Evolutionary conservation across 257 asterid species (phyloP), one percentile per base, ranked within the genome.

Genomic region (Lycium barbarum): DNA sequence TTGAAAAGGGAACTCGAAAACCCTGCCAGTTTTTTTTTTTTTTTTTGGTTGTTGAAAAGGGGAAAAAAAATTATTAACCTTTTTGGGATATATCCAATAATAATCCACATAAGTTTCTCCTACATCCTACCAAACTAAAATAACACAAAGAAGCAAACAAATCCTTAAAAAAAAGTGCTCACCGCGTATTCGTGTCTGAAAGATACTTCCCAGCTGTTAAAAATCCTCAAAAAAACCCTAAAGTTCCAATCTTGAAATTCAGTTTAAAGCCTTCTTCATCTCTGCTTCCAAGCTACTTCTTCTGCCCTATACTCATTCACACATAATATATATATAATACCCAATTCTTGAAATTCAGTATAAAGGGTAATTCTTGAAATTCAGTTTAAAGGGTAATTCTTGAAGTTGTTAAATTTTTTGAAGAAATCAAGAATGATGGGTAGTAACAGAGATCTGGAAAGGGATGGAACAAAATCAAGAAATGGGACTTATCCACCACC

Each of bases 371-470:
- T 40, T 40, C 45, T 40, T 40, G 45, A 40, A 40, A 40, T 40
- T 40, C 5, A 40, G 45, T 40, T 40, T 40, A 40, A 40, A 40
- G 45, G 45, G 5, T 40, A 40, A 40, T 40, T 59, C 12, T 59
- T 63, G 84, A 40, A 7, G 20, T 1, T 51, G 58, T 51, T 49
- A 81, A 84, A 20, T 73, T 74, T 26, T 5, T 8, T 47, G 12
- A 59, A 59, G 53, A 54, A 70, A 62, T 73, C 38, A 79, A 86
- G 18, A 67, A 83, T 55, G 74, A 91, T 87, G 90, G 88, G 88
- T 3, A 92, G 89, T 51, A n/a, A n/a, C n/a, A 86, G 95, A 85
- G 99, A 95, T 94, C 93, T 89, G 54, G 99, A 96, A 87, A 89
- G 91, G 80, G 95, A 92, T 2, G 72, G 88, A 6, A 38, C 90